phyloP scores from a whole-genome alignment of 2,329 filamentous ascomycete species.

The Aspergillus sp. region DNA sequence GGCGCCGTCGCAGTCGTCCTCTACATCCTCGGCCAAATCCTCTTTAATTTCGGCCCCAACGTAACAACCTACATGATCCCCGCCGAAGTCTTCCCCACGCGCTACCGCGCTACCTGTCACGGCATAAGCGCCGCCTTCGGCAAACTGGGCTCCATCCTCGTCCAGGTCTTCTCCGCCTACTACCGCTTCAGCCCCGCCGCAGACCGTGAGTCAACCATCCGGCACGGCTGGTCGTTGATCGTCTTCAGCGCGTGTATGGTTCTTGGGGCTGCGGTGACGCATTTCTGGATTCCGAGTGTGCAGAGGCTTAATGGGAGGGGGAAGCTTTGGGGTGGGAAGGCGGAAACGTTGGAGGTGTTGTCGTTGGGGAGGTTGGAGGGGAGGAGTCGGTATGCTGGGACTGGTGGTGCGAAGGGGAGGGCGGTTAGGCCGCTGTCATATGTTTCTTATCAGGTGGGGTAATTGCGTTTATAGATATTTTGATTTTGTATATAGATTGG shows the following conservation, averaged over 20 bases:
- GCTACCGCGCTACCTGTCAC: slow-evolving; percentile 49
- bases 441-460: not conserved
- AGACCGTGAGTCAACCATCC: slow-evolving; percentile 25
- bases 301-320: slow-evolving; percentile 21
- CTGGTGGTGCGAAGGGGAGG: not conserved
- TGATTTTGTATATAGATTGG: not conserved
- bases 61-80: slow-evolving; percentile 44
- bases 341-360: slow-evolving; percentile 34
- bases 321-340: slow-evolving; percentile 29
- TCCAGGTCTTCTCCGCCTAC: slow-evolving; percentile 35
- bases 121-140: slow-evolving; percentile 49
- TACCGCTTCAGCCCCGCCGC: slow-evolving; percentile 32
- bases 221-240: slow-evolving; percentile 35
- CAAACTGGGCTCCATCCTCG: slow-evolving; percentile 46
- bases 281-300: slow-evolving; percentile 36
- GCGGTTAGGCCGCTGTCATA: slow-evolving; percentile 4
- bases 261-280: slow-evolving; percentile 33
- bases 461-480: not conserved
- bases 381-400: slow-evolving; percentile 28
- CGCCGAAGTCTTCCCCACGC: slow-evolving; percentile 52
- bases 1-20: slow-evolving; percentile 33
- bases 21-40: slow-evolving; percentile 40
- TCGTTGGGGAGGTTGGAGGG: slow-evolving; percentile 31
- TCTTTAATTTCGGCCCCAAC: slow-evolving; percentile 44
- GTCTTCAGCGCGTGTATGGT: slow-evolving; percentile 39